A percentile compares a stretch with the other conserved stretches of the same genome.
These are phyloP conservation scores for Perilla frutescens DNA, from an alignment of 257 asterid genomes.

Conservation along the genomic window DNA sequence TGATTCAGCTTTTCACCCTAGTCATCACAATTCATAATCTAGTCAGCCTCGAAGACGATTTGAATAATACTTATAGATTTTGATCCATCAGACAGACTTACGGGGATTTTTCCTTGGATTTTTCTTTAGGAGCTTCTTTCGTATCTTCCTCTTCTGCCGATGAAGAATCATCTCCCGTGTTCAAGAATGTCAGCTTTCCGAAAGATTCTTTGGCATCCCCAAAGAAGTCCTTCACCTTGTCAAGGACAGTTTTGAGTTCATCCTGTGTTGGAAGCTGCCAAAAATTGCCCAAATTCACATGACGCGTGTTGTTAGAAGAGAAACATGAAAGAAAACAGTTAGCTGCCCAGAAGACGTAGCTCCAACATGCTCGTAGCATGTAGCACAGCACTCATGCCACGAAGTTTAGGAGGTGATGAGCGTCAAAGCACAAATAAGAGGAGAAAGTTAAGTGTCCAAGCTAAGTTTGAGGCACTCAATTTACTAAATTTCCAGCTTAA, in stretches of 20 bases:
- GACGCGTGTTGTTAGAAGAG: constrained; percentile 25
- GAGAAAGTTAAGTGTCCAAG: no score
- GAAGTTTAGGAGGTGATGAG: not conserved
- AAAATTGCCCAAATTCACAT: not conserved
- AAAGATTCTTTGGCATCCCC: constrained; percentile 94
- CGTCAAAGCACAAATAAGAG: no score
- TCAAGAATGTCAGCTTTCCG: constrained; percentile 78
- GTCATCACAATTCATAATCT: not conserved
- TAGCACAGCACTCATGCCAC: not conserved
- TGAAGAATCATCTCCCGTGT: constrained; percentile 48
- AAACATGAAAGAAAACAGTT: not conserved
- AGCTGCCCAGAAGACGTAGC: not conserved
- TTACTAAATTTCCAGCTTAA: no score
- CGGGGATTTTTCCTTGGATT: constrained; percentile 61
- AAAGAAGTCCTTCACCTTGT: constrained; percentile 88
- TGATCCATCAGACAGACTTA: constrained; percentile 44
- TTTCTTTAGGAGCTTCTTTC: constrained; percentile 54
- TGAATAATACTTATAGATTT: not conserved
- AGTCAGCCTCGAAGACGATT: constrained; percentile 5
- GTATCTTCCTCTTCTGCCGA: constrained; percentile 59
- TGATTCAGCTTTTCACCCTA: constrained; percentile 55
- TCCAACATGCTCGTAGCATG: not conserved
- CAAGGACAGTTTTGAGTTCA: constrained; percentile 86
- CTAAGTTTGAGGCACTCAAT: no score
- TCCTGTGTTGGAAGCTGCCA: constrained; percentile 79